phyloP scores from a whole-genome alignment of 2,329 filamentous ascomycete species.

The Geoglossum cookeanum region DNA sequence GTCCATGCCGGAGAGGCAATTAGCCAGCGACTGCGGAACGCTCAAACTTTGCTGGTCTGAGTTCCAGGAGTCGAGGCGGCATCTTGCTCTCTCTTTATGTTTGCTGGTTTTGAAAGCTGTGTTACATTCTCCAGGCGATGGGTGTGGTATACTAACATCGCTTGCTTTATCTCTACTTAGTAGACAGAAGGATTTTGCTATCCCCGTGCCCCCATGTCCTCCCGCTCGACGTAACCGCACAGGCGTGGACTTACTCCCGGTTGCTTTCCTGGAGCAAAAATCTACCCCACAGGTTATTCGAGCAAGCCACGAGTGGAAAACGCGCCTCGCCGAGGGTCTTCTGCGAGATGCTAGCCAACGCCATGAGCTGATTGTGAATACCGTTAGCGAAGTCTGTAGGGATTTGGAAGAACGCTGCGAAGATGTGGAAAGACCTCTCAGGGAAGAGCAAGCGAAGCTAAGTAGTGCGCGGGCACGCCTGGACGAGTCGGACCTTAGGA shows the following conservation, averaged over 20 bases:
- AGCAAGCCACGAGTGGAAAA: slow-evolving; percentile 29
- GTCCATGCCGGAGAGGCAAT: not conserved
- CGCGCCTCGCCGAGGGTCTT: slow-evolving; percentile 26
- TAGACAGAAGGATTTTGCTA: slow-evolving; percentile 1
- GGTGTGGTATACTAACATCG: not conserved
- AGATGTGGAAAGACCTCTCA: slow-evolving; percentile 33
- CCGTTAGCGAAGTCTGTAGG: slow-evolving; percentile 33
- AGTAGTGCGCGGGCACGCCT: slow-evolving; percentile 18
- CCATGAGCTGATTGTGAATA: slow-evolving; percentile 27
- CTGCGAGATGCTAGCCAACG: slow-evolving; percentile 23
- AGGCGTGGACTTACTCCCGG: slow-evolving; percentile 9
- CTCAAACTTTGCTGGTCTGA: not conserved
- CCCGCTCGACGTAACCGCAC: slow-evolving; percentile 3
- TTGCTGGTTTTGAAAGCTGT: not conserved
- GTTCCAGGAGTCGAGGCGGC: not conserved
- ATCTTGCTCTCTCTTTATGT: not conserved
- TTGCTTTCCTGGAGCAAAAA: slow-evolving; percentile 19
- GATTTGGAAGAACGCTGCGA: slow-evolving; percentile 37
- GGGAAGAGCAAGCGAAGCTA: slow-evolving; percentile 23
- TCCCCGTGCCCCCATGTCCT: not conserved
- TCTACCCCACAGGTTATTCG: slow-evolving; percentile 18
- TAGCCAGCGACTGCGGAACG: not conserved
- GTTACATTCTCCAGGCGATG: not conserved
- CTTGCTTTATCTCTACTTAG: not conserved
- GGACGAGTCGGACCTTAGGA: slow-evolving; percentile 18